Conservation (phyloP, 495 filamentous ascomycete species). For the Tuber brumale region DNA sequence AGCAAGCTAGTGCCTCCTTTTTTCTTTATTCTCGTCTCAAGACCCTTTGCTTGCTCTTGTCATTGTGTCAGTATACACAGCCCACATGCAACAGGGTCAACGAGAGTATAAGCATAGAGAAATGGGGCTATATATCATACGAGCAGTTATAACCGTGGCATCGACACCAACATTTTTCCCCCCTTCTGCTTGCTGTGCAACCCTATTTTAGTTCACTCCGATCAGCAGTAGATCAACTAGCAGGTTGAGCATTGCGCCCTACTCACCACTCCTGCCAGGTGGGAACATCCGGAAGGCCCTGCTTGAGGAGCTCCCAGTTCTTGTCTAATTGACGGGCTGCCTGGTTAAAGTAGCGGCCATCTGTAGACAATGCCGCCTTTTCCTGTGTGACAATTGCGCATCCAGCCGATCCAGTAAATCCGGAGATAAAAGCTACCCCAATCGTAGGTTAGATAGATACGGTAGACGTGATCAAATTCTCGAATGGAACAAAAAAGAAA, state of each 20-base stretch:
- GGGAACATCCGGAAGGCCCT: slow-evolving; percentile 84
- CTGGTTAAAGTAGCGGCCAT: slow-evolving; percentile 98
- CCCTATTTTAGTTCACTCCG: slow-evolving; percentile 46
- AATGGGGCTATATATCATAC: slow-evolving; percentile 43
- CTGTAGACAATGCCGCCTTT: slow-evolving; percentile 86
- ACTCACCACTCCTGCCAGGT: slow-evolving; percentile 94
- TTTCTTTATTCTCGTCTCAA: slow-evolving; percentile 80
- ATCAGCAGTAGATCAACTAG: slow-evolving; percentile 7
- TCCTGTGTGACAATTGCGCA: slow-evolving; percentile 80
- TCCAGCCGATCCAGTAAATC: slow-evolving; percentile 92
- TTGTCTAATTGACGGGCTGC: slow-evolving; percentile 82
- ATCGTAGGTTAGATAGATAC: slow-evolving; percentile 12
- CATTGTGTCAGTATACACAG: not conserved
- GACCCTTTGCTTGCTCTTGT: slow-evolving; percentile 64
- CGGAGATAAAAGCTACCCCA: slow-evolving; percentile 68
- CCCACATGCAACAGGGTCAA: not conserved
- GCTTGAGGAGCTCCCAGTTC: slow-evolving; percentile 90
- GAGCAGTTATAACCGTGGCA: slow-evolving; percentile 75
- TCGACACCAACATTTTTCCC: slow-evolving; percentile 89
- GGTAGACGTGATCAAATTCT: slow-evolving; percentile 20
- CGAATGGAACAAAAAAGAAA: slow-evolving; percentile 1
- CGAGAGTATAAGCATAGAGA: slow-evolving; percentile 10
- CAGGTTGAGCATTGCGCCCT: slow-evolving; percentile 2
- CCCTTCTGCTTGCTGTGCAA: slow-evolving; percentile 71
- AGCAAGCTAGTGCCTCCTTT: slow-evolving; percentile 71